These are phyloP conservation scores for Rugonectria rugulosa DNA, from an alignment of 2,329 filamentous ascomycete species.

Conservation along the genomic window DNA sequence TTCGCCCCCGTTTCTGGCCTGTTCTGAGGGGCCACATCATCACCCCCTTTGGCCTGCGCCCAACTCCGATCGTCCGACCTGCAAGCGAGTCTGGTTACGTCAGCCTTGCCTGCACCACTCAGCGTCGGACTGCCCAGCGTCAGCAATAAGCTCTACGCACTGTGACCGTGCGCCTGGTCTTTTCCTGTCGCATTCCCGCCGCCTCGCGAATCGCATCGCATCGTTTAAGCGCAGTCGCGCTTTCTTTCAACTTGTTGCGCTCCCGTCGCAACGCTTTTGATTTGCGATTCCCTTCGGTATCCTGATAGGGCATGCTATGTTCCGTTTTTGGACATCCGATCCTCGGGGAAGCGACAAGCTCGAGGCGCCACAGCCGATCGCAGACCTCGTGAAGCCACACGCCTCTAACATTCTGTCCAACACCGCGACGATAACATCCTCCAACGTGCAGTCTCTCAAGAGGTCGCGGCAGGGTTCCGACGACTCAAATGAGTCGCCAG, in stretches of 20 bases:
- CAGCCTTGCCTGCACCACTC: constrained; percentile 39
- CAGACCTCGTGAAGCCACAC: constrained; percentile 39
- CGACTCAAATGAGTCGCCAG: constrained; percentile 38
- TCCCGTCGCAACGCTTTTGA: constrained; percentile 25
- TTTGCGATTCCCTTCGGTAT: constrained; percentile 28
- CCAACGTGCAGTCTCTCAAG: constrained; percentile 46
- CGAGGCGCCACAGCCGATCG: constrained; percentile 52
- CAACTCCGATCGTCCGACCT: constrained; percentile 39
- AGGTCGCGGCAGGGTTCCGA: constrained; percentile 49
- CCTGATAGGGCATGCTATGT: constrained; percentile 59
- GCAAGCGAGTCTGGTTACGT: constrained; percentile 41
- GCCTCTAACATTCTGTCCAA: constrained; percentile 43
- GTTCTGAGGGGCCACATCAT: constrained; percentile 46
- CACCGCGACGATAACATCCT: constrained; percentile 36
- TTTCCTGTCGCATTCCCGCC: constrained; percentile 27
- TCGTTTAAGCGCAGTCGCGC: constrained; percentile 17
- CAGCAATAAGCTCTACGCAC: constrained; percentile 3
- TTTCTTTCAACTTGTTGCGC: constrained; percentile 25
- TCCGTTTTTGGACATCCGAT: constrained; percentile 68
- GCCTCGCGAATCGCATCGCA: constrained; percentile 31
- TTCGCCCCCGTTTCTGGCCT: constrained; percentile 34
- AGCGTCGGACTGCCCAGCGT: constrained; percentile 17
- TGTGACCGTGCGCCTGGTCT: constrained; percentile 19
- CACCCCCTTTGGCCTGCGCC: constrained; percentile 38
- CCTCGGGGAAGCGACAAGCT: constrained; percentile 63